Percentiles rank a stretch among this genome's conserved stretches.
phyloP scores from a whole-genome alignment of 2,329 filamentous ascomycete species.

The Didymella keratinophila region DNA sequence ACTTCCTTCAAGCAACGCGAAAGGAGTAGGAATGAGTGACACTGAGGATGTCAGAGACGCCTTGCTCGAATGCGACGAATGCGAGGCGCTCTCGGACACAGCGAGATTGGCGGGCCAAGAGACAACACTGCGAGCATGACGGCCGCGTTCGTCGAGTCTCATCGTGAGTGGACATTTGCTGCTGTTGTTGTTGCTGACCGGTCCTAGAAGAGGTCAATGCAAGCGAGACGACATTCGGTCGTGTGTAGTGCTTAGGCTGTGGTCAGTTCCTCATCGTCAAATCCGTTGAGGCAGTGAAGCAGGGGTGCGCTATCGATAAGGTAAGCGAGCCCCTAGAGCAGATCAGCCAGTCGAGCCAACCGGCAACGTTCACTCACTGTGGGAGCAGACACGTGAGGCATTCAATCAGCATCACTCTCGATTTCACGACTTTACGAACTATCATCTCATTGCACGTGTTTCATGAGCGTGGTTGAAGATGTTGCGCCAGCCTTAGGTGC shows the following conservation, averaged over 20 bases:
- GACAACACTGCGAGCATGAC: not conserved
- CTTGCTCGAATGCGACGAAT: slow-evolving; percentile 41
- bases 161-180: not conserved
- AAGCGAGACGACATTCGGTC: slow-evolving; percentile 1
- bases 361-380: slow-evolving; percentile 34
- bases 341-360: slow-evolving; percentile 20
- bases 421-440: not conserved
- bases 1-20: not conserved
- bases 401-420: slow-evolving; percentile 27
- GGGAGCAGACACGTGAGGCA: slow-evolving; percentile 29
- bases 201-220: slow-evolving; percentile 1
- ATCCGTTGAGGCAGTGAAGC: slow-evolving; percentile 24
- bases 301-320: slow-evolving; percentile 16
- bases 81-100: slow-evolving; percentile 24
- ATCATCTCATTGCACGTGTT: slow-evolving; percentile 24
- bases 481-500: slow-evolving; percentile 48
- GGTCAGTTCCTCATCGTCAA: slow-evolving; percentile 11
- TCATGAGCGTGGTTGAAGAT: slow-evolving; percentile 50
- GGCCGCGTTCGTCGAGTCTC: not conserved
- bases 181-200: not conserved
- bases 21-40: not conserved
- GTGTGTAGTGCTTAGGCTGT: slow-evolving; percentile 4
- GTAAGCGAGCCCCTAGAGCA: slow-evolving; percentile 22
- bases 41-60: not conserved
- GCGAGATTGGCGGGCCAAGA: not conserved